Base-by-base conservation (phyloP, 1,139 yeast species). In the Geotrichum reessii region DNA sequence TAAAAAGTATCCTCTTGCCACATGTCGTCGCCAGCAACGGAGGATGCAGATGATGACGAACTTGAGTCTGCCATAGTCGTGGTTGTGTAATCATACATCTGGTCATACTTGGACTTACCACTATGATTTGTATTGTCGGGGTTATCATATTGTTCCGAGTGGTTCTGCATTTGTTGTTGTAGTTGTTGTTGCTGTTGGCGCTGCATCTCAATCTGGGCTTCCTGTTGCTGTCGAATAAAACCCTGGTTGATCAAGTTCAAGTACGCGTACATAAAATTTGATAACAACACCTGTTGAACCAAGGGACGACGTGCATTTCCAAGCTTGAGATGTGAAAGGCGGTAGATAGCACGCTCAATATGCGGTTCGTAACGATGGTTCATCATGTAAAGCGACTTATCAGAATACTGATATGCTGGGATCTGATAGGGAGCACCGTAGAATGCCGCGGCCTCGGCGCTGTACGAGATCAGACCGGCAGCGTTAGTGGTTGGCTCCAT, bases 181-280 rank as follows among this genome's bases (percentile, higher is more conserved):
- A 60, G 63, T 59, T 61, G 63, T 24, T 55, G 64, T 57, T 64
- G 64, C 52, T 65, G 68, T 48, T 65, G 66, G 59, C 47, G 47
- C 17, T 56, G 62, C 50, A 52, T 24, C 28, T 59, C 61, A 11
- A 54, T 22, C 21, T 55, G 62, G 14, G 61, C 60, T 28, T 61
- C 60, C 33, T 61, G 64, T 60, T 70, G 71, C 63, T 73, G 75
- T 63, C 72, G 73, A 62, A 72, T 74, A 63, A 73, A 73, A 44
- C 76, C 76, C 61, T 92, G 97, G 72, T 93, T 95, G 60, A 93
- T 97, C 72, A 93, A 78, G 69, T 93, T 93, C 77, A 93, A 80
- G 73, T 93, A 93, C 0, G 98, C 95, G 71, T 93, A 93, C 99
- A 93, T 93, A 80, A 93, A 93, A 71, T 95, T 95, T 59, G 97